A percentile compares a stretch with the other conserved stretches of the same genome.
Conservation (phyloP, 352 stramenopile species). For the Globisporangium cystogenes region DNA sequence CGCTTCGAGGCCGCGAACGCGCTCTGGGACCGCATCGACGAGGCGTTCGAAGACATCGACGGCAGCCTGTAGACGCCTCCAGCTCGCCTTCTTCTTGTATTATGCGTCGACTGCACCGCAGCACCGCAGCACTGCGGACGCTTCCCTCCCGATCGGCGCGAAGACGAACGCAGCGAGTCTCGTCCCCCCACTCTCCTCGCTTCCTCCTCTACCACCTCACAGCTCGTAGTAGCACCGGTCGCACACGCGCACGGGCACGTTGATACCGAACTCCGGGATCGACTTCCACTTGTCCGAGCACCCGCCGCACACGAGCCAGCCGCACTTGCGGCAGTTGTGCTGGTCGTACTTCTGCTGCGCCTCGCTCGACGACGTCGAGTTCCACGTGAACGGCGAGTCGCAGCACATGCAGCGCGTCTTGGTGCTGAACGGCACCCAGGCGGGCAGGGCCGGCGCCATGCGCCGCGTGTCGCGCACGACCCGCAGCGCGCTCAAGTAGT, state of each 20-base stretch:
- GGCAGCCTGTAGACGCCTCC: constrained; percentile 25
- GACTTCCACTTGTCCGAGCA: constrained; percentile 84
- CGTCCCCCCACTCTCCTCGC: no score
- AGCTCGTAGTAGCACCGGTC: constrained; percentile 84
- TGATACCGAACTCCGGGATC: constrained; percentile 82
- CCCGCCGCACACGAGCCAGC: constrained; percentile 76
- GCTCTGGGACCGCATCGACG: constrained; percentile 68
- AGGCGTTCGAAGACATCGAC: constrained; percentile 56
- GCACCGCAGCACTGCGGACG: no score
- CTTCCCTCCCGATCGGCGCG: not conserved
- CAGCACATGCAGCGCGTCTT: constrained; percentile 87
- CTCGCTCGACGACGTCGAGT: constrained; percentile 85
- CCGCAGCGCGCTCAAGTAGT: constrained; percentile 75
- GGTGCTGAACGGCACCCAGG: constrained; percentile 77
- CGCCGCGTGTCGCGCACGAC: constrained; percentile 68
- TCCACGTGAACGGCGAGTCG: constrained; percentile 86
- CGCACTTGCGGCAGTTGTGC: constrained; percentile 86
- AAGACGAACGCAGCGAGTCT: not conserved
- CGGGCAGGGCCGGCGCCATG: constrained; percentile 42
- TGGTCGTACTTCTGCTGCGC: constrained; percentile 87
- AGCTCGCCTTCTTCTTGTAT: not conserved
- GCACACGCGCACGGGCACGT: constrained; percentile 79
- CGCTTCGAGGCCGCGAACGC: constrained; percentile 54
- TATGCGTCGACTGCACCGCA: not conserved
- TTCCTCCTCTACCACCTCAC: constrained; percentile 10